phyloP scores from a whole-genome alignment of 2,329 filamentous ascomycete species.

The Biscogniauxia sp. region DNA sequence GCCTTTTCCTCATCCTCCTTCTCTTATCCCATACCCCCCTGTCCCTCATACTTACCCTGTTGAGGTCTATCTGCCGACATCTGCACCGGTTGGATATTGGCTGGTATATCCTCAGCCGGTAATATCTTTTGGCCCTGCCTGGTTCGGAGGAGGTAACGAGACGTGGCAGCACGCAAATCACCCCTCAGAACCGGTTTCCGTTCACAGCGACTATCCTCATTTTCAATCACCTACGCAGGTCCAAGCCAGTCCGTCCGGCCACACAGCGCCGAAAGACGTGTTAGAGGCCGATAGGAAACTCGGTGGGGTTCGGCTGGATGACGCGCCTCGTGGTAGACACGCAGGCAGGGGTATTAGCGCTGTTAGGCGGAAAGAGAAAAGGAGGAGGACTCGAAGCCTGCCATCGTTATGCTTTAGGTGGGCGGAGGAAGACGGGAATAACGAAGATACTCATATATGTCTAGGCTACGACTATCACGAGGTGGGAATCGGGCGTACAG shows the following conservation, averaged over 20 bases:
- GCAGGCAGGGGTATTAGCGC: not conserved
- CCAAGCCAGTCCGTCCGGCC: not conserved
- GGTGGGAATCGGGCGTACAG: not conserved
- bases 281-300: not conserved
- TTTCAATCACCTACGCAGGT: not conserved
- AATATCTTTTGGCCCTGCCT: not conserved
- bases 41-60: no score
- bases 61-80: not conserved
- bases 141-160: not conserved
- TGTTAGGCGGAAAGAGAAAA: not conserved
- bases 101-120: not conserved
- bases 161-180: not conserved
- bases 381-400: constrained; percentile 12
- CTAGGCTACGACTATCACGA: constrained; percentile 6
- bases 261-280: not conserved
- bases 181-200: not conserved
- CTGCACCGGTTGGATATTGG: not conserved
- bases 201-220: no score
- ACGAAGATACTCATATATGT: constrained; percentile 6
- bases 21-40: not conserved
- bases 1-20: not conserved
- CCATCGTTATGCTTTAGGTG: constrained; percentile 11
- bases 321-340: not conserved
- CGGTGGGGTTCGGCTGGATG: not conserved
- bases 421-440: not conserved